Conservation (phyloP, 192 early-diverging fungal genomes). For the Coemansia sp. region DNA sequence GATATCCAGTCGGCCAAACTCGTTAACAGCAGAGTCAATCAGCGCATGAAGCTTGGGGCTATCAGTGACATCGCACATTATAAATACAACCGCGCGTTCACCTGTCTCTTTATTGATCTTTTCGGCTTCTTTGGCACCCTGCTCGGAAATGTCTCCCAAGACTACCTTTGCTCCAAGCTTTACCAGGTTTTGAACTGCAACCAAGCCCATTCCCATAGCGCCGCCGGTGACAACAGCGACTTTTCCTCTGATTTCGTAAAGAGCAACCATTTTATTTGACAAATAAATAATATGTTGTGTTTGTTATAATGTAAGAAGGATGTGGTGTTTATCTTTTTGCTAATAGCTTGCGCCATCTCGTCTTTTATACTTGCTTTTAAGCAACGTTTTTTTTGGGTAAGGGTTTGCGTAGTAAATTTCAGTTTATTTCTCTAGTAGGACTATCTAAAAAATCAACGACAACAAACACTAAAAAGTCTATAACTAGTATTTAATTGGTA, state of each 20-base stretch:
- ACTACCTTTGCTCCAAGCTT: constrained; percentile 60
- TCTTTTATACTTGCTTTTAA: no score
- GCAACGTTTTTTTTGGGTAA: no score
- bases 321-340: no score
- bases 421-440: no score
- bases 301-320: no score
- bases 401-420: no score
- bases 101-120: constrained; percentile 37
- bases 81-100: constrained; percentile 40
- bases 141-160: constrained; percentile 52
- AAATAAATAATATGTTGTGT: no score
- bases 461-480: no score
- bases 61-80: constrained; percentile 55
- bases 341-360: no score
- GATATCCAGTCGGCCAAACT: constrained; percentile 62
- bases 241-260: constrained; percentile 40
- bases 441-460: no score
- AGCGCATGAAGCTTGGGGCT: constrained; percentile 26
- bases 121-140: constrained; percentile 13
- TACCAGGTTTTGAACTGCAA: constrained; percentile 53
- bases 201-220: constrained; percentile 60
- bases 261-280: background rate
- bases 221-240: constrained; percentile 68
- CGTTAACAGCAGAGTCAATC: constrained; percentile 42
- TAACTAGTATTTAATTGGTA: no score